Conservation (phyloP, 768 basidiomycete species). For the Suillus alpinus region DNA sequence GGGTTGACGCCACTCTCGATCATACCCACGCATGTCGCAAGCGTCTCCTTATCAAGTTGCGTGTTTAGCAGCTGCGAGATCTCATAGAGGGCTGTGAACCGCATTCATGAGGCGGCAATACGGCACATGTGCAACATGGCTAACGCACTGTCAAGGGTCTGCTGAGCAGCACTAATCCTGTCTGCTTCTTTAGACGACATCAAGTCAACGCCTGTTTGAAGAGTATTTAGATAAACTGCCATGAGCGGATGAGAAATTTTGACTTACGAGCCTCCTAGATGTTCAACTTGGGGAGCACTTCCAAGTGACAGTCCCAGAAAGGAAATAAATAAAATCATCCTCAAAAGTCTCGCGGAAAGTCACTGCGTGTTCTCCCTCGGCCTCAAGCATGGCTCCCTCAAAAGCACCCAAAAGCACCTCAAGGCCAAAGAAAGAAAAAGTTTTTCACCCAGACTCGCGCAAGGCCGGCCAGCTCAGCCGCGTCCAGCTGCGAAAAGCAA, state of each 20-base stretch:
- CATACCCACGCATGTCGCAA: slow-evolving; percentile 90
- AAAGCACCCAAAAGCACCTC: slow-evolving; percentile 19
- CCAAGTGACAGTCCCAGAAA: background rate
- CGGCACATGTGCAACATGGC: background rate
- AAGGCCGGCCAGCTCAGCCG: slow-evolving; percentile 78
- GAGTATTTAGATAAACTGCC: background rate
- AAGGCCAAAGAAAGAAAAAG: slow-evolving; percentile 64
- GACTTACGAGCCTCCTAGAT: background rate
- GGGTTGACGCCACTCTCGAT: slow-evolving; percentile 93
- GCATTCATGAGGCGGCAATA: slow-evolving; percentile 11
- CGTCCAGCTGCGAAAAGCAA: slow-evolving; percentile 64
- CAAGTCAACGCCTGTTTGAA: background rate
- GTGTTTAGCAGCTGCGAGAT: slow-evolving; percentile 89
- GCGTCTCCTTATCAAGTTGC: slow-evolving; percentile 82
- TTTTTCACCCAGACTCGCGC: slow-evolving; percentile 80
- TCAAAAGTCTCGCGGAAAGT: background rate
- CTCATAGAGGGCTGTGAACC: slow-evolving; percentile 67
- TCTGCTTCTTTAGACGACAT: slow-evolving; percentile 54
- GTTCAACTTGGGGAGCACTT: background rate
- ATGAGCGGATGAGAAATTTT: background rate
- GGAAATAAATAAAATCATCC: background rate
- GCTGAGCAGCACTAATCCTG: slow-evolving; percentile 59
- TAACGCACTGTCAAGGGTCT: slow-evolving; percentile 67
- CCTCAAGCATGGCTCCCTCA: background rate
- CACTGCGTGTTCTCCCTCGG: too few relatives aligned